Base-by-base conservation (phyloP, 306 rosid species). In the Crataegus laevigata region DNA sequence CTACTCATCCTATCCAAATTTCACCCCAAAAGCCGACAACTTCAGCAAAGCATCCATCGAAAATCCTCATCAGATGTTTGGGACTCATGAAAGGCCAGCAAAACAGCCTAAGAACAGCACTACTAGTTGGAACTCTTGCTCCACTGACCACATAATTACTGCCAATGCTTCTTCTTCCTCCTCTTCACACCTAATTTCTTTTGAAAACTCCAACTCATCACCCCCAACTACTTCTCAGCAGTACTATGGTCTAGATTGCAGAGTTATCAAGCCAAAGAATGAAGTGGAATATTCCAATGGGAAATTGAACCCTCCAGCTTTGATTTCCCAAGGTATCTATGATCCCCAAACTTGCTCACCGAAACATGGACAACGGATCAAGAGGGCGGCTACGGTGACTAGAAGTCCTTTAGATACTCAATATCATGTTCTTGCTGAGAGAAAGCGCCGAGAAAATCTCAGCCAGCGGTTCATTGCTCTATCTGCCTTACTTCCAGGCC, bases 151-250 rank as follows among this genome's bases (percentile, higher is more conserved):
- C 29, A 74, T 21, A 30, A 47, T 18, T 38, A 25, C 55, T 28
- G 24, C 75, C 34, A 83, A 72, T 61, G 70, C 84, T 54, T 68
- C 84, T 36, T 42, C 84, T 34, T 72, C 85, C 28, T 72, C 90
- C 24, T 66, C 89, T 5, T 84, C 98, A 25, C 87, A 91, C 36
- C 62, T 93, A 3, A 85, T 93, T 71, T 89, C 96, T 11, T 93
- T 93, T 32, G 82, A 78, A 1, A 75, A 82, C 36, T 79, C 79
- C 13, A 82, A 76, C 30, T 77, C 84, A 17, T 15, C 72, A 21
- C 40, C 84, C 3, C 54, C 84, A 2, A 51, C 47, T 36, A 60
- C 62, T 57, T 71, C 82, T 34, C 63, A 75, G 29, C 66, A 83
- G 45, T 65, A 69, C 55, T 18, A 55, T 80, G 72, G 65, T 69